These are phyloP conservation scores for Luffa acutangula DNA, from an alignment of 306 rosid genomes.

Conservation along the genomic window DNA sequence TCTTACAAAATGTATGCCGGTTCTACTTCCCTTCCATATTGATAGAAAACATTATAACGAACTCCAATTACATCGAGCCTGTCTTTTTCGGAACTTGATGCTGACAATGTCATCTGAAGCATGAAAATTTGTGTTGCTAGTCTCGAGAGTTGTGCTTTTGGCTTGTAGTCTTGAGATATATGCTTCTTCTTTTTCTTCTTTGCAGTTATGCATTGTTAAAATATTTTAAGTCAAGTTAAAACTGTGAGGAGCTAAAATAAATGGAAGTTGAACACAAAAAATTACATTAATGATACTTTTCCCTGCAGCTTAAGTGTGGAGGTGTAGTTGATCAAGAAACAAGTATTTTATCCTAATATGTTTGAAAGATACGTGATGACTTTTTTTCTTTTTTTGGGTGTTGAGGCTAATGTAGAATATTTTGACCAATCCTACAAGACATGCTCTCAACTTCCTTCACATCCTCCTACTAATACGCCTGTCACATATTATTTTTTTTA, in stretches of 20 bases:
- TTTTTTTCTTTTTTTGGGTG: background rate
- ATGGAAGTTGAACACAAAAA: background rate
- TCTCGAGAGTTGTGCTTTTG: background rate
- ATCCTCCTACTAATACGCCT: background rate
- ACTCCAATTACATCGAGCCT: background rate
- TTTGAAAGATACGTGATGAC: background rate
- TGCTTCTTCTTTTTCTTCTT: background rate
- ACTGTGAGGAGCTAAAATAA: background rate
- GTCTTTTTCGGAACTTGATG: background rate
- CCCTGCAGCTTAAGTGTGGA: background rate
- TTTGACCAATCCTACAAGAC: background rate
- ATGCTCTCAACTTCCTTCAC: background rate
- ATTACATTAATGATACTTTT: background rate
- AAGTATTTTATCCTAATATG: background rate
- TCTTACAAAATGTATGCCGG: background rate
- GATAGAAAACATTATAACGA: background rate
- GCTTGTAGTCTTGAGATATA: background rate
- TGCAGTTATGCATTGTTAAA: background rate
- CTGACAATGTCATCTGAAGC: background rate
- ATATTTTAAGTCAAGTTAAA: background rate
- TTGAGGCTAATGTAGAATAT: background rate
- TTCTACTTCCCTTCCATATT: background rate
- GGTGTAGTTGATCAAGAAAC: conserved; percentile 3
- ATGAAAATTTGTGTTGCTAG: background rate
- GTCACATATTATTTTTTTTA: background rate